phyloP scores from a whole-genome alignment of 805 yeast genomes.

The Candida andamanensis region DNA sequence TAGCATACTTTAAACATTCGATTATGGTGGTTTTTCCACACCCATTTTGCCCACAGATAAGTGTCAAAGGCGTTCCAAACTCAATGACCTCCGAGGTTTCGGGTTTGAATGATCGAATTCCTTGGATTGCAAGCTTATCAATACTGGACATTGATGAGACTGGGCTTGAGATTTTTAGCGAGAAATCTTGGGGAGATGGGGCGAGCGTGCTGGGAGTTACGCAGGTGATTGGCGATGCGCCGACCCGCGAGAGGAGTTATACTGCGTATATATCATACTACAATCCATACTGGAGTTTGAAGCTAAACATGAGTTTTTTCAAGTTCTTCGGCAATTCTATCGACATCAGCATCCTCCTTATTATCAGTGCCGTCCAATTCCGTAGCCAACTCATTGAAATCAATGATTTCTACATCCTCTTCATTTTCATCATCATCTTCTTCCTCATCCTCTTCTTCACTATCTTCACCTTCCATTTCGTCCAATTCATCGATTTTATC shows the following conservation, averaged over 20 bases:
- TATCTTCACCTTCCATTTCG: slow-evolving; percentile 84
- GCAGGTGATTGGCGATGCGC: no score
- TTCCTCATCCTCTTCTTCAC: slow-evolving; percentile 63
- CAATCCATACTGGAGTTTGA: no score
- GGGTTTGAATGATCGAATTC: slow-evolving; percentile 89
- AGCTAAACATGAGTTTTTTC: slow-evolving; percentile 48
- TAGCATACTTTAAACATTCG: slow-evolving; percentile 88
- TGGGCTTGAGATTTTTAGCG: neutral
- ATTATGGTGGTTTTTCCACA: slow-evolving; percentile 95
- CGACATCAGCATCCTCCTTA: slow-evolving; percentile 43
- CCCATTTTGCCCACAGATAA: slow-evolving; percentile 94
- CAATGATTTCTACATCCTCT: slow-evolving; percentile 40
- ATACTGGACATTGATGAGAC: slow-evolving; percentile 31
- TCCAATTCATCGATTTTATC: slow-evolving; percentile 84
- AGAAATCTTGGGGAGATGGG: neutral
- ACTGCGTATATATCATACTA: no score
- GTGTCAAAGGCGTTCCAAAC: slow-evolving; percentile 84
- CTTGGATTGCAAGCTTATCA: slow-evolving; percentile 55
- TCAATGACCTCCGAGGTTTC: slow-evolving; percentile 78
- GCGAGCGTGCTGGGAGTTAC: no score
- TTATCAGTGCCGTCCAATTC: slow-evolving; percentile 50
- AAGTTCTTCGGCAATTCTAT: slow-evolving; percentile 54
- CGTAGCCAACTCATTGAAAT: slow-evolving; percentile 44
- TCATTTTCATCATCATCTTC: slow-evolving; percentile 54
- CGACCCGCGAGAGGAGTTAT: no score